Base-by-base conservation (phyloP, 2,329 filamentous ascomycete species). In the Botrytis squamosa region DNA sequence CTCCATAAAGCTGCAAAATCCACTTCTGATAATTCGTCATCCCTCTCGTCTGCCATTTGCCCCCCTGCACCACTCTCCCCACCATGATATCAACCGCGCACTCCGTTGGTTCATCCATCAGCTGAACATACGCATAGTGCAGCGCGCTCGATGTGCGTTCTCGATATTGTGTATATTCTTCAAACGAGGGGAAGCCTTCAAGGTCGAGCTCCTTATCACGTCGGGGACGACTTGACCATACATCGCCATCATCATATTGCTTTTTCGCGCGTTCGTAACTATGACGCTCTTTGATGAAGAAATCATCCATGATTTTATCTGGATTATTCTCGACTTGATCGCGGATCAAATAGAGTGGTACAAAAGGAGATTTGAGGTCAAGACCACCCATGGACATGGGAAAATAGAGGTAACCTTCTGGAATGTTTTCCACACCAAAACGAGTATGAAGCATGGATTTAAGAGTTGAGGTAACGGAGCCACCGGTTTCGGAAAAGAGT, bases 371-470 rank as follows among this genome's bases (percentile, higher is more conserved):
- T 63, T 81, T 79, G 29, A 84, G 75, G 42, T 81, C 82, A 0
- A 84, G 76, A 3, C 83, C 83, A 57, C 83, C 83, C 60, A 83
- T 76, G 5, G 79, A 77, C 49, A 81, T 76, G 18, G 83, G 82
- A 75, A 83, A 82, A 75, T 82, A 82, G 40, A 84, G 77, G 75
- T 83, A 84, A 2, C 82, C 83, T 55, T 83, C 81, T 8, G 82
- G 81, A 40, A 85, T 77, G 44, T 82, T 73, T 7, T 75, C 52
- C 3, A 81, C 81, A 8, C 81, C 80, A 76, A 90, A 90, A 1
- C 85, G 84, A 22, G 85, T 79, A 25, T 82, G 79, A 46, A 90
- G 86, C 49, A 84, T 83, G 20, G 83, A 79, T 71, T 86, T 85
- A 20, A 88, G 83, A 75, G 85, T 83, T 55, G 83, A 83, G 6